Base-by-base conservation (phyloP, 2,329 filamentous ascomycete species). In the Madurella mycetomatis region DNA sequence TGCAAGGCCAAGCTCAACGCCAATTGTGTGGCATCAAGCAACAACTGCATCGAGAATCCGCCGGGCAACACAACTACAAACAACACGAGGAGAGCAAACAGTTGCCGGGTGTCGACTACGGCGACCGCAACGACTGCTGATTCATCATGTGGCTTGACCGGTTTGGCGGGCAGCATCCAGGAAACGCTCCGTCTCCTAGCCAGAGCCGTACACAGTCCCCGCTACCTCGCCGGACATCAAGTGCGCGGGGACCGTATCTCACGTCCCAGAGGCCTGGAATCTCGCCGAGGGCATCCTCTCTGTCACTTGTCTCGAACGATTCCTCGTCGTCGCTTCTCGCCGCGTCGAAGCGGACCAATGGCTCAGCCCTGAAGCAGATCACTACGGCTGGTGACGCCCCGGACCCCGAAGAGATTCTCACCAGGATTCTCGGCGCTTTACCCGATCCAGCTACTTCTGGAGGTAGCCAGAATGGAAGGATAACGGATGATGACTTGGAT, bases 71-170 rank as follows among this genome's bases (percentile, higher is more conserved):
- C 43, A 12, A 32, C 17, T 4, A 31, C 39, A 42, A 45, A 5
- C 18, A 39, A 41, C 9, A 37, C 44, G 45, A 51, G 40, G 34
- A 25, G 44, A 42, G 11, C 34, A 41, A 42, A 13, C 34, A 15
- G 32, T n/a, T 42, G 49, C 32, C 18, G 11, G 17, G 34, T 42
- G 41, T 37, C 41, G 40, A 34, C 30, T 31, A 55, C 44, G 42
- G 17, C 45, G 32, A 51, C 18, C 25, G 25, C 25, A 41, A 44
- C 41, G 39, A n/a, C 32, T n/a, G 25, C 25, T 18, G 47, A 51
- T 54, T 57, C 65, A 72, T 65, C 65, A 95, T 95, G 90, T 96
- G 91, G 91, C 84, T 95, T 67, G 91, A 96, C 75, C 87, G 91
- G 69, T 84, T 95, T 61, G 86, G 87, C 60, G 84, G 81, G 64